Base-by-base conservation (phyloP, 805 yeast species). In the Alloascoidea africana region DNA sequence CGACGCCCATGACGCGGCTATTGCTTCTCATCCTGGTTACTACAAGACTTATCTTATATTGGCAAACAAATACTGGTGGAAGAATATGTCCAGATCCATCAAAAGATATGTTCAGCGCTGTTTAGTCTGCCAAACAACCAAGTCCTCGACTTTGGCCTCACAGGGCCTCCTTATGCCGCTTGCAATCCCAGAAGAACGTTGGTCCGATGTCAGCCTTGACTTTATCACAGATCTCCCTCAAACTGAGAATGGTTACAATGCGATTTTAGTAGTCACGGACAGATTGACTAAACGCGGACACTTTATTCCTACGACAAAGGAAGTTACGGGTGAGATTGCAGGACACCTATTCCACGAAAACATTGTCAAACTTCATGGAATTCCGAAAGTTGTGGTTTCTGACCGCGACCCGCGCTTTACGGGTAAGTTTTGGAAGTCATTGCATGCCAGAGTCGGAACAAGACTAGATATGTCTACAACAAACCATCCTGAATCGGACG, bases 231-330 rank as follows among this genome's bases (percentile, higher is more conserved):
- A 41, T 3, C 17, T 47, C 15, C 45, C 44, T 1, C 8, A 23
- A n/a, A 14, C 27, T 5, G 18, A 35, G 3, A 19, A 40, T 2
- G 42, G 43, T 4, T 33, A 17, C 16, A 39, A 48, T 32, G 14
- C 35, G 4, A 38, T 48, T 13, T 13, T 44, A 2, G 49, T 46
- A 3, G 43, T 48, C 5, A 47, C 46, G 2, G 45, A 46, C 36
- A 23, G 44, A 16, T 36, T 48, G 13, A 37, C 52, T 2, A 48
- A 48, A 35, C 23, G 36, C 14, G 44, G 42, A 5, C 48, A 41
- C 19, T 48, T 47, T 19, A 38, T 47, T 2, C 39, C 44, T 8
- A 43, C 44, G 15, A 5, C 15, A 3, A 38, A 34, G 4, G 15
- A 17, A 5, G 34, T 36, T 5, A 23, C 16, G 16, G 41, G 39